A percentile compares a stretch with the other conserved stretches of the same genome.
Conservation (phyloP, 2,329 filamentous ascomycete genomes). For the Pseudomassariella vexata region DNA sequence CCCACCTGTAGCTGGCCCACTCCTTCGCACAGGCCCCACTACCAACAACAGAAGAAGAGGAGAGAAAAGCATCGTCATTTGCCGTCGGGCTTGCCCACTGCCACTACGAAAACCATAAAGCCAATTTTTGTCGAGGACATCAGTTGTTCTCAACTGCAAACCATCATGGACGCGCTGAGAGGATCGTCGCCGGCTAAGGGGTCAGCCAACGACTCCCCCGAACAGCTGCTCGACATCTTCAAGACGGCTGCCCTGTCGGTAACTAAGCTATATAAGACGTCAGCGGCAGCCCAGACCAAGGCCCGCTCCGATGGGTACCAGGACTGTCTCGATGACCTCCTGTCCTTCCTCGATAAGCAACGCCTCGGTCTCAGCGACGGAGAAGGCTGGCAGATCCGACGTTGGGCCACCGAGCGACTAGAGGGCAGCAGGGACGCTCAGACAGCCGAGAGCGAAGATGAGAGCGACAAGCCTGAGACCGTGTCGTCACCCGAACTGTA, state of each 20-base stretch:
- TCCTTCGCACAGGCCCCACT: no score
- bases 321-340: conserved; percentile 84
- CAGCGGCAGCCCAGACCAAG: conserved; percentile 69
- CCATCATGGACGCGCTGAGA: conserved; percentile 20
- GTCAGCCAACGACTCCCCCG: conserved; percentile 41
- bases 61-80: no score
- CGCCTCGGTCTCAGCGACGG: conserved; percentile 73
- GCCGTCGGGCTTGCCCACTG: no score
- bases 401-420: conserved; percentile 64
- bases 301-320: conserved; percentile 82
- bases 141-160: conserved; percentile 1
- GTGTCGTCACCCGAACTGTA: conserved; percentile 53
- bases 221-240: conserved; percentile 79
- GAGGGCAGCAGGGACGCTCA: conserved; percentile 57
- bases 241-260: conserved; percentile 88
- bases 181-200: conserved; percentile 23
- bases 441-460: conserved; percentile 63
- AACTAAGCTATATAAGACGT: conserved; percentile 93
- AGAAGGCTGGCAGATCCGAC: conserved; percentile 60
- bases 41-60: no score
- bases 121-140: no score
- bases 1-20: no score
- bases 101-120: no score
- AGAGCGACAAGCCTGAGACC: conserved; percentile 56
- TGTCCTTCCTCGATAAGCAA: conserved; percentile 79